Conservation (phyloP, 495 filamentous ascomycete species). For the Penicillium canescens region DNA sequence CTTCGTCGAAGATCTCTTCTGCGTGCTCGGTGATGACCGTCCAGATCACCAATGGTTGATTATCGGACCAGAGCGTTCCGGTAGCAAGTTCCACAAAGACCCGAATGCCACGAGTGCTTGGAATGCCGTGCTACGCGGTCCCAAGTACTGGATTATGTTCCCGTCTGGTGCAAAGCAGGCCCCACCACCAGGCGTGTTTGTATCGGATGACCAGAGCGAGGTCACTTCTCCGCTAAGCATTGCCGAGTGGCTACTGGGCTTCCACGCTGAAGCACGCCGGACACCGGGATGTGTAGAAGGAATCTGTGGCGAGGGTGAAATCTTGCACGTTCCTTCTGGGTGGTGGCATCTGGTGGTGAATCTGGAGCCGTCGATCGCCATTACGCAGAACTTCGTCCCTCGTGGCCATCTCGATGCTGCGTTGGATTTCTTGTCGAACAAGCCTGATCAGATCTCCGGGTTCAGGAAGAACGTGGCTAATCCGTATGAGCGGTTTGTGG, state of each 20-base stretch:
- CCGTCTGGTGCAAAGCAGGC: conserved; percentile 60
- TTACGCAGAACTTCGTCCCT: conserved; percentile 97
- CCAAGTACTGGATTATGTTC: conserved; percentile 99
- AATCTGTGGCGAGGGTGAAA: conserved; percentile 82
- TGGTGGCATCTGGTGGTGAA: conserved; percentile 99
- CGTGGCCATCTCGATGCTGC: conserved; percentile 70
- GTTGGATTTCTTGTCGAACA: conserved; percentile 79
- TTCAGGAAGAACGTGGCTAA: conserved; percentile 74
- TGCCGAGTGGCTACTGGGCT: conserved; percentile 90
- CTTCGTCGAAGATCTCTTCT: conserved; percentile 88
- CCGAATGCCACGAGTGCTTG: conserved; percentile 81
- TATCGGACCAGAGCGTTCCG: conserved; percentile 83
- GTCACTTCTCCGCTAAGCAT: conserved; percentile 94
- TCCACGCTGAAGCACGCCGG: conserved; percentile 82
- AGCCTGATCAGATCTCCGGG: conserved; percentile 81
- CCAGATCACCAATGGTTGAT: conserved; percentile 95
- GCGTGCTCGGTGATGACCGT: conserved; percentile 72
- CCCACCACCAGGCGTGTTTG: conserved; percentile 85
- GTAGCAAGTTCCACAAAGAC: conserved; percentile 94
- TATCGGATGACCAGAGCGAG: conserved; percentile 89
- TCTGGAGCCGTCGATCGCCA: conserved; percentile 74
- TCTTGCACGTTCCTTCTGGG: conserved; percentile 87
- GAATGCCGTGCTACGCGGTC: conserved; percentile 90
- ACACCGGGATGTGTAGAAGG: conserved; percentile 83
- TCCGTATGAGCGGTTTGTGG: conserved; percentile 75